phyloP scores from a whole-genome alignment of 1,284 basidiomycete genomes.

The Rhodotorula sp. region DNA sequence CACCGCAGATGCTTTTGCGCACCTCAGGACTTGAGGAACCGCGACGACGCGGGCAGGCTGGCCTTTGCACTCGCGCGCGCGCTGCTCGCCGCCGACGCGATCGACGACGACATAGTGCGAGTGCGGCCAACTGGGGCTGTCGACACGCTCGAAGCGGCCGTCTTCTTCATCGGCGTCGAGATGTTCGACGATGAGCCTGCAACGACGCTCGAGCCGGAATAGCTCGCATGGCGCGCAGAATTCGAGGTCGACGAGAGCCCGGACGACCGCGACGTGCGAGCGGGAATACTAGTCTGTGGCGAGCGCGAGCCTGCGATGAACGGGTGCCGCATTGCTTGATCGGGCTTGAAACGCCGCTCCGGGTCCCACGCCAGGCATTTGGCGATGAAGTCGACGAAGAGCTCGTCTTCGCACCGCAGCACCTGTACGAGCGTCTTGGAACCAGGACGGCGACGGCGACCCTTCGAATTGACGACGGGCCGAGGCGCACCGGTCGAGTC shows the following conservation, averaged over 20 bases:
- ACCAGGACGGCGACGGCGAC: slow-evolving; percentile 83
- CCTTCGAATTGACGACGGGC: slow-evolving; percentile 94
- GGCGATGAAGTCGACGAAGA: slow-evolving; percentile 80
- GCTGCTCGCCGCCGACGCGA: not conserved
- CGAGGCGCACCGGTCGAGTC: slow-evolving; percentile 90
- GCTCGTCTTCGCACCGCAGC: slow-evolving; percentile 82
- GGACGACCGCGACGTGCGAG: slow-evolving; percentile 16
- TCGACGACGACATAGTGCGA: slow-evolving; percentile 20
- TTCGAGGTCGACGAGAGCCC: slow-evolving; percentile 9
- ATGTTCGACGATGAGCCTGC: slow-evolving; percentile 10
- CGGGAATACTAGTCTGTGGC: not conserved
- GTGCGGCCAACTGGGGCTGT: slow-evolving; percentile 16
- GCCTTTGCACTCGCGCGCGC: not conserved
- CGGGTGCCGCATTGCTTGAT: slow-evolving; percentile 63
- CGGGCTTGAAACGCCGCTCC: slow-evolving; percentile 90
- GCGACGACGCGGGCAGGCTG: not conserved
- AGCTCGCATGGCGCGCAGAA: not conserved
- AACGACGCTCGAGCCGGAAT: not conserved
- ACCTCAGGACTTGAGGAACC: slow-evolving; percentile 1
- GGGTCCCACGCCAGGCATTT: slow-evolving; percentile 99
- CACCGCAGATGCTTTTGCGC: too few relatives aligned
- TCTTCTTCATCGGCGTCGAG: slow-evolving; percentile 32
- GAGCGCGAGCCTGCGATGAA: slow-evolving; percentile 10
- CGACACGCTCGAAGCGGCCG: slow-evolving; percentile 12
- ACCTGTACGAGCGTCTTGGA: slow-evolving; percentile 87